Evolutionary conservation across 352 stramenopile genomes (phyloP).

Genomic region (Phytophthora syringae): DNA sequence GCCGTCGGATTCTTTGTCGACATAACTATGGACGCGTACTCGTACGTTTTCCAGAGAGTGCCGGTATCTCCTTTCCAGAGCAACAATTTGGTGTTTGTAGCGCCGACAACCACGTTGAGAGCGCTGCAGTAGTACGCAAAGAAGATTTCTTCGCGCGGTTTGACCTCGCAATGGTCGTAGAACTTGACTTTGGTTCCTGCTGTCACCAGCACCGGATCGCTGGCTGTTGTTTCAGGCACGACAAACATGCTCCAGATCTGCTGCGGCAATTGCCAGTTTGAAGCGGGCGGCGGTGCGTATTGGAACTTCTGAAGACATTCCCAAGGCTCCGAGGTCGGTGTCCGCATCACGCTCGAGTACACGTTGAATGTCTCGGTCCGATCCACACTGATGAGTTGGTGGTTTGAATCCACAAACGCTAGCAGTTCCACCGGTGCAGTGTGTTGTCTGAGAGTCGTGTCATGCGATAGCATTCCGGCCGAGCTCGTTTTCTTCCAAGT

Average conservation of each 20-base stretch:
- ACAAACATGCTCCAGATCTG: slow-evolving; percentile 47
- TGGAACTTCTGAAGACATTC: slow-evolving; percentile 56
- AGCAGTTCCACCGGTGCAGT: slow-evolving; percentile 49
- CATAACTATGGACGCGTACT: slow-evolving; percentile 49
- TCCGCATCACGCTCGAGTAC: slow-evolving; percentile 57
- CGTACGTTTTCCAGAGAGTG: slow-evolving; percentile 57
- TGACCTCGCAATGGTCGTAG: slow-evolving; percentile 68
- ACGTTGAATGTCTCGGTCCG: slow-evolving; percentile 46
- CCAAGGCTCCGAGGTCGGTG: slow-evolving; percentile 53
- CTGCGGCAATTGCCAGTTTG: slow-evolving; percentile 31
- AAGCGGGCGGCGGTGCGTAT: slow-evolving; percentile 20
- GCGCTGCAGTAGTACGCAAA: slow-evolving; percentile 61
- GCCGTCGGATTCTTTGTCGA: slow-evolving; percentile 15
- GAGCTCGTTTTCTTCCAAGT: slow-evolving; percentile 53
- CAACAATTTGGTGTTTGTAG: slow-evolving; percentile 59
- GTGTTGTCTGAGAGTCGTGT: slow-evolving; percentile 47
- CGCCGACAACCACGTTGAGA: slow-evolving; percentile 64
- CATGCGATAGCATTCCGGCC: slow-evolving; percentile 31
- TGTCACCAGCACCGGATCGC: slow-evolving; percentile 64
- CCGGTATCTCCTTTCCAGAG: slow-evolving; percentile 70
- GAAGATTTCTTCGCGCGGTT: slow-evolving; percentile 69
- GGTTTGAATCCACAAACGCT: slow-evolving; percentile 63
- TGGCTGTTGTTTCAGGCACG: slow-evolving; percentile 49
- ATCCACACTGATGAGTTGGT: slow-evolving; percentile 66
- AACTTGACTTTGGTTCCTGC: slow-evolving; percentile 46